Base-by-base conservation (phyloP, 1,284 basidiomycete species). In the Malassezia obtusa region DNA sequence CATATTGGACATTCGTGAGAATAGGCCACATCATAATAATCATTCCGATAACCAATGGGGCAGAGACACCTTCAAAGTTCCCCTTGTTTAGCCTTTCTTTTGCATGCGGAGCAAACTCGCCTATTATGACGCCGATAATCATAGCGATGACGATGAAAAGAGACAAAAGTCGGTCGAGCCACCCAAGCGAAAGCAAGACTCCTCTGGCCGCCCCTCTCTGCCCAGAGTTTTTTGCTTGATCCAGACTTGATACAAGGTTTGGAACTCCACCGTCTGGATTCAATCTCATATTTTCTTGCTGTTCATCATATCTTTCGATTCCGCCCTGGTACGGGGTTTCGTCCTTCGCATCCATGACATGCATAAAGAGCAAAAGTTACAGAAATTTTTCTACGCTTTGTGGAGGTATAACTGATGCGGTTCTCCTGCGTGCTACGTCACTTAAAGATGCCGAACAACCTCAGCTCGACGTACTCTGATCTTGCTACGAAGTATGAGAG, bases 11-110 rank as follows among this genome's bases (percentile, higher is more conserved):
- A 76, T 85, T 85, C 37, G 84, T 82, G 14, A 72, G 53, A 37
- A 85, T 81, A 1, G 87, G 88, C 84, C 86, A 89, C 84, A 90
- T 91, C 88, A 91, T 90, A 49, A 88, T 77, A 22, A 89, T 52
- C 86, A 80, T 1, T 6, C 67, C 67, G 15, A 71, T 59, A 9
- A 61, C 62, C n/a, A 71, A 49, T 1, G 68, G 70, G 0, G 71
- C 61, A 0, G 69, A 66, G 0, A 76, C 75, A 22, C 74, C 73
- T 9, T 72, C 63, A 30, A 75, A 68, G 35, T 69, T 52, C 45
- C 70, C 68, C n/a, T 51, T 50, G 24, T 65, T 50, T 11, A 75
- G 63, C 1, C 65, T 66, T 15, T 57, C 32, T 15, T 60, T 31
- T 1, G 59, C 63, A 31, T 64, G 57, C 15, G 58, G 57, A 3